Percentiles rank a stretch among this genome's conserved stretches.
phyloP scores from a whole-genome alignment of 2,329 filamentous ascomycete species.

The Whalleya microplaca region DNA sequence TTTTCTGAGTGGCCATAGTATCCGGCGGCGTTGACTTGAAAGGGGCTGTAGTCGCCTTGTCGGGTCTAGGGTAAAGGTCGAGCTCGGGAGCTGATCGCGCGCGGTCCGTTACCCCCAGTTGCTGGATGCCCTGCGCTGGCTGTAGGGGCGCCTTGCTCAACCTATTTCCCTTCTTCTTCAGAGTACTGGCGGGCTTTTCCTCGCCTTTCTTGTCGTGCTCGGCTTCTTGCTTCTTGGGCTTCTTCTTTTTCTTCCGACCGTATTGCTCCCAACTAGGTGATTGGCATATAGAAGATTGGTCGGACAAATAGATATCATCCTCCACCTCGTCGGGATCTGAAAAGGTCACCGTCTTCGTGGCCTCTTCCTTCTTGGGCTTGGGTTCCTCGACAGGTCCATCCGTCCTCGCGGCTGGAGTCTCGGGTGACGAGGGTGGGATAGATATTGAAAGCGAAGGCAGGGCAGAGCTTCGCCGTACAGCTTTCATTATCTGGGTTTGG shows the following conservation, averaged over 20 bases:
- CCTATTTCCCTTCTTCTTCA: conserved; percentile 42
- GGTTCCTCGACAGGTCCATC: conserved; percentile 23
- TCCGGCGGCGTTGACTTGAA: conserved; percentile 15
- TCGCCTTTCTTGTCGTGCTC: conserved; percentile 46
- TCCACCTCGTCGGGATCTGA: conserved; percentile 38
- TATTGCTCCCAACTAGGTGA: conserved; percentile 67
- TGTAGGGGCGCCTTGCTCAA: conserved; percentile 44
- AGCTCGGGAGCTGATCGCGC: conserved; percentile 35
- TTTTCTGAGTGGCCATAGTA: conserved; percentile 24
- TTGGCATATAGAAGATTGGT: conserved; percentile 59
- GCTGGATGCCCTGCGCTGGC: conserved; percentile 25
- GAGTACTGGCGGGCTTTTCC: conserved; percentile 43
- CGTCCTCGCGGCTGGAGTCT: conserved; percentile 22
- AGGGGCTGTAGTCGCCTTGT: conserved; percentile 21
- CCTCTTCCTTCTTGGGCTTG: conserved; percentile 30
- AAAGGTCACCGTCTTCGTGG: conserved; percentile 47
- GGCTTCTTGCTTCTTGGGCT: conserved; percentile 45
- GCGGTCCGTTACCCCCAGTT: conserved; percentile 32
- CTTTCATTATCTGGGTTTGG: conserved; percentile 41
- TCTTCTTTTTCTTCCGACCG: conserved; percentile 56
- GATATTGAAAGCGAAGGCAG: conserved; percentile 40
- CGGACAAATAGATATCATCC: conserved; percentile 42
- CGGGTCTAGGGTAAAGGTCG: conserved; percentile 23
- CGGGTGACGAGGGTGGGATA: conserved; percentile 34
- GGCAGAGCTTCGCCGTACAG: conserved; percentile 35